A percentile compares a stretch with the other conserved stretches of the same genome.
Conservation (phyloP, 805 yeast genomes). For the Nematodospora valgi region DNA sequence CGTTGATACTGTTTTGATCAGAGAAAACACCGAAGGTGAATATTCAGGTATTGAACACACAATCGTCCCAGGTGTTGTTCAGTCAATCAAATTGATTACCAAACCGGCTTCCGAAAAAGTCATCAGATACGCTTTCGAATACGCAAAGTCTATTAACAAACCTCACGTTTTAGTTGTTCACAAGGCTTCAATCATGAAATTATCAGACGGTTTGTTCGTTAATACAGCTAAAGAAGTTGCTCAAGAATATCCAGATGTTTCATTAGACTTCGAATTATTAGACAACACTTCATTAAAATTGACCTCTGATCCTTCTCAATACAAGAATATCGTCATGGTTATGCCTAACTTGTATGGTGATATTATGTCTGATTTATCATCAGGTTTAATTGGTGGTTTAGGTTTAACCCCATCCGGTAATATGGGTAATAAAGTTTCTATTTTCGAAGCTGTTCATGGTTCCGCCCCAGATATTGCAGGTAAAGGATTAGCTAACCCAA, state of each 20-base stretch:
- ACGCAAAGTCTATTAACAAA: slow-evolving; percentile 85
- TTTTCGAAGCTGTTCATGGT: slow-evolving; percentile 99
- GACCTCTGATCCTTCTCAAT: slow-evolving; percentile 84
- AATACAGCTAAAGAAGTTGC: slow-evolving; percentile 86
- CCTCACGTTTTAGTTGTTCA: slow-evolving; percentile 91
- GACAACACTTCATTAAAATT: slow-evolving; percentile 93
- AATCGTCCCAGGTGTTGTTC: slow-evolving; percentile 97
- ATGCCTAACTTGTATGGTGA: slow-evolving; percentile 99
- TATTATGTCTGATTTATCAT: slow-evolving; percentile 95
- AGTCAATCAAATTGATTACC: slow-evolving; percentile 95
- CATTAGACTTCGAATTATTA: slow-evolving; percentile 79
- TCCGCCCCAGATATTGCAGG: slow-evolving; percentile 99
- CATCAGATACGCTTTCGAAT: slow-evolving; percentile 94
- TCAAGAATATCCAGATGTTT: slow-evolving; percentile 87
- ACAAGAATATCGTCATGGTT: slow-evolving; percentile 88
- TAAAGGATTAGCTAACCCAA: slow-evolving; percentile 98
- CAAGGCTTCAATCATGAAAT: slow-evolving; percentile 98
- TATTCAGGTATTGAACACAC: slow-evolving; percentile 99
- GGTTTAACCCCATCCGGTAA: slow-evolving; percentile 99
- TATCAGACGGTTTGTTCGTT: slow-evolving; percentile 95
- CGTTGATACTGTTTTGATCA: slow-evolving; percentile 92
- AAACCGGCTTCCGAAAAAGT: slow-evolving; percentile 95
- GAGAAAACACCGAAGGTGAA: slow-evolving; percentile 99
- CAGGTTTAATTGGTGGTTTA: slow-evolving; percentile 97
- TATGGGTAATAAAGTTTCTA: slow-evolving; percentile 97